Evolutionary conservation across 257 asterid genomes (phyloP).

Genomic region (Agastache rugosa): DNA sequence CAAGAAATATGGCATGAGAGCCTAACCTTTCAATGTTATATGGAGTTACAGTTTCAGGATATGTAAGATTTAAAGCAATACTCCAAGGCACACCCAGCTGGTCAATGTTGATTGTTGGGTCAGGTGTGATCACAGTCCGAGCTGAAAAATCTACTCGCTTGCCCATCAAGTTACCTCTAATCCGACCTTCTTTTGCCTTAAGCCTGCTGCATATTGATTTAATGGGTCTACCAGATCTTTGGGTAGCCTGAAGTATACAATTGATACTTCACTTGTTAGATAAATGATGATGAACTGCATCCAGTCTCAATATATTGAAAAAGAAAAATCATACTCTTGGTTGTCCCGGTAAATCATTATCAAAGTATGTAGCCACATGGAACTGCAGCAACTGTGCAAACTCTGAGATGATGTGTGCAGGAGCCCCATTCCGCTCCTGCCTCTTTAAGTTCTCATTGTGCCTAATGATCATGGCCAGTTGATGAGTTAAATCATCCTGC

Average conservation of each 20-base stretch:
- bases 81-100: conserved; percentile 99
- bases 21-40: conserved; percentile 94
- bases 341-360: conserved; percentile 97
- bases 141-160: conserved; percentile 99
- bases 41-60: conserved; percentile 99
- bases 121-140: conserved; percentile 98
- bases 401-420: conserved; percentile 97
- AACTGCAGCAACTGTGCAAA: conserved; percentile 97
- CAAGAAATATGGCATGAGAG: conserved; percentile 15
- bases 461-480: conserved; percentile 94
- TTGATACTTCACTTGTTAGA: conserved; percentile 25
- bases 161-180: conserved; percentile 98
- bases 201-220: conserved; percentile 98
- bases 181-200: conserved; percentile 98
- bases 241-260: conserved; percentile 77
- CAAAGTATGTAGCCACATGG: conserved; percentile 98
- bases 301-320: neutral
- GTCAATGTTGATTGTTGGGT: conserved; percentile 96
- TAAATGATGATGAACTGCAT: conserved; percentile 21
- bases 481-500: conserved; percentile 99
- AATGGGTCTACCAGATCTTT: conserved; percentile 96
- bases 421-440: conserved; percentile 98
- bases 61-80: conserved; percentile 95
- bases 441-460: conserved; percentile 96
- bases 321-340: conserved; percentile 76